Evolutionary conservation across 1,284 basidiomycete genomes (phyloP), one percentile per base, ranked within the genome.

Genomic region (Ustilago shanxiensis): DNA sequence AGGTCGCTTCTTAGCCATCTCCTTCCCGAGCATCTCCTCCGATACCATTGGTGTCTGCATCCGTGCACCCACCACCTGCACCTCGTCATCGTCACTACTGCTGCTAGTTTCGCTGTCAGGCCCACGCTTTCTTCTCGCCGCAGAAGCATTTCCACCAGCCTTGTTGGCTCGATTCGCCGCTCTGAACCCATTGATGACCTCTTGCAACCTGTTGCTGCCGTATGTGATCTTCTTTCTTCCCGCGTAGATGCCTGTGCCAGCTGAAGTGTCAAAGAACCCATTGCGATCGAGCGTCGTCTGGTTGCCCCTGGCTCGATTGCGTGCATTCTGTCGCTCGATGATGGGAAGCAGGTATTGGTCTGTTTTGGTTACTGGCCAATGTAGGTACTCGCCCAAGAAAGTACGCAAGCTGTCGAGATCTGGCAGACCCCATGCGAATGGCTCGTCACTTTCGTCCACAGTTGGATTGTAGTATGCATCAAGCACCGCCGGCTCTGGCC

Each of bases 361-460:
- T 0, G 95, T 93, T 88, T 98, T 99, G 39, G 86, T 87, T 73
- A 92, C 90, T 7, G 89, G 88, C 97, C 97, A 99, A 18, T 92
- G 90, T 9, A 99, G 89, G 84, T 98, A 94, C 62, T 92, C 90
- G 45, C 89, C 89, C 74, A 99, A 89, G 85, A 94, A 96, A 41
- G 93, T 95, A 26, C 84, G 77, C 44, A 85, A 28, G 58, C 62
- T 61, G 81, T 98, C 95, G 1, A 99, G 90, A 84, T 98, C 95
- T 7, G 96, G 95, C 72, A 96, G 88, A 10, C 95, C 96, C 97
- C 97, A 99, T 80, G 94, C 93, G 86, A 99, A 99, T 0, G 93
- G 92, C 82, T 99, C 95, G 60, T 95, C 92, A 3, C 94, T 96
- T 57, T 91, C 90, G 84, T 98, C 95, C 6, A 98, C 93, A 0